Base-by-base conservation (phyloP, 2,329 filamentous ascomycete genomes). In the Talaromyces albobiverticillius region DNA sequence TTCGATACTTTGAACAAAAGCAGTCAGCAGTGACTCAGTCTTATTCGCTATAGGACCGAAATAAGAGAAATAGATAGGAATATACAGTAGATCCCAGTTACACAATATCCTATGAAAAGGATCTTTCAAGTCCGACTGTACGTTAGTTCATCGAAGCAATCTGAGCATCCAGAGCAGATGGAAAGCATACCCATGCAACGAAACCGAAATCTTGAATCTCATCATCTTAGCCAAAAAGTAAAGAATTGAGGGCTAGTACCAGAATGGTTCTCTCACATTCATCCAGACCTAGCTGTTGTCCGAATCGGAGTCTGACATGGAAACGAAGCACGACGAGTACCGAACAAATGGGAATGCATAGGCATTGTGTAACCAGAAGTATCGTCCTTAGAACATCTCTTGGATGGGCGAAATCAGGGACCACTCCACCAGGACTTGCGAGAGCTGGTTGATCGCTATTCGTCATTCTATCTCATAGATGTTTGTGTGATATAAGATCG, bases 201-300 rank as follows among this genome's bases (percentile, higher is more conserved):
- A 54, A 42, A 16, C 46, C 45, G 34, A 50, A 48, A 53, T 58
- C 55, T 59, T 40, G 23, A 36, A 45, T 46, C 51, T 41, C 50
- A 26, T 51, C 55, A 51, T 50, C 31, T 43, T 10, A 42, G n/a
- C n/a, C n/a, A n/a, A n/a, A n/a, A n/a, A n/a, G n/a, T n/a, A n/a
- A n/a, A n/a, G n/a, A n/a, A n/a, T n/a, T n/a, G n/a, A n/a, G n/a
- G n/a, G n/a, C n/a, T n/a, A n/a, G n/a, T n/a, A n/a, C n/a, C n/a
- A n/a, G n/a, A n/a, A n/a, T n/a, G n/a, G n/a, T n/a, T n/a, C 23
- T 63, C 67, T 53, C 59, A 72, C 69, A 60, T 55, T 74, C 70
- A 59, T 73, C 70, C 50, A 68, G 45, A 0, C 61, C 57, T 4
- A 68, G 55, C 13, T 57, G 60, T n/a, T 68, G 64, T 31, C 62